These are phyloP conservation scores for Microsporum ferrugineum DNA, from an alignment of 2,329 filamentous ascomycete species.

Conservation along the genomic window DNA sequence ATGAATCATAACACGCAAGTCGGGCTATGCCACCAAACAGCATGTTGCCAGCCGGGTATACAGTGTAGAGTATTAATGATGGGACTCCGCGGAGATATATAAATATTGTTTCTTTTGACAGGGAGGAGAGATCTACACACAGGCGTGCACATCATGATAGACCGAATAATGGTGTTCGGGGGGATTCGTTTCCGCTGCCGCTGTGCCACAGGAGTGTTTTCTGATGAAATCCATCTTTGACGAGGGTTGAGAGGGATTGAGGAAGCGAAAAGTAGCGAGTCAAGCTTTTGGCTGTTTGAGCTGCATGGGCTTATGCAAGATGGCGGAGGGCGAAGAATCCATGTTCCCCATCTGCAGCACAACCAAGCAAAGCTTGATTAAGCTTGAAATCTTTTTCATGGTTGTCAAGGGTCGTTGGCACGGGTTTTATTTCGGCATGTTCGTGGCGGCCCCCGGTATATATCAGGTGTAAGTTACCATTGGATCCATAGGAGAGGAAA, in stretches of 20 bases:
- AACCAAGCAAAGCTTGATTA: constrained; percentile 3
- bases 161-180: neutral
- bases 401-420: neutral
- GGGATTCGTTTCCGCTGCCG: neutral
- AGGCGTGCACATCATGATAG: neutral
- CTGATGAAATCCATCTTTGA: neutral
- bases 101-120: neutral
- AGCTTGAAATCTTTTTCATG: neutral
- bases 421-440: neutral
- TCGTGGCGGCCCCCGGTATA: neutral
- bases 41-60: neutral
- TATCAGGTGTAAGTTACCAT: neutral
- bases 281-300: neutral
- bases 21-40: neutral
- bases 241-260: neutral
- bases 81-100: neutral
- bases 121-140: neutral
- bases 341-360: neutral
- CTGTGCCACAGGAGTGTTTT: neutral
- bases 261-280: neutral
- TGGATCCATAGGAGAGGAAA: neutral
- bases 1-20: neutral
- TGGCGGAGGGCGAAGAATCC: neutral
- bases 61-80: neutral
- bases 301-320: constrained; percentile 1